Percentiles rank a stretch among this genome's conserved stretches.
Conservation (phyloP, 2,329 filamentous ascomycete species). For the Fusarium drepaniforme region DNA sequence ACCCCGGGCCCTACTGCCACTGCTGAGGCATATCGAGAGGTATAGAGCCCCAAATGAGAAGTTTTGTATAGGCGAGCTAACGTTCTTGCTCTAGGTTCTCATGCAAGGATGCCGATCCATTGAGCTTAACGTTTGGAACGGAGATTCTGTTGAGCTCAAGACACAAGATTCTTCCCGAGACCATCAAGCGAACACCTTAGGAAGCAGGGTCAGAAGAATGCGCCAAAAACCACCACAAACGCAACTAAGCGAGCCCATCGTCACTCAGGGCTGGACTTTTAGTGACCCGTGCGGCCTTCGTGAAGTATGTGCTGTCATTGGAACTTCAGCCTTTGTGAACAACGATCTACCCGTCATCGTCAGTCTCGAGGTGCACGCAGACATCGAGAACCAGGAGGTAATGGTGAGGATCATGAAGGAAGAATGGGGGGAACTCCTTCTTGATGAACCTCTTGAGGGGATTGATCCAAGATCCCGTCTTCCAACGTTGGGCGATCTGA, state of each 20-base stretch:
- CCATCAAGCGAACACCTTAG: neutral
- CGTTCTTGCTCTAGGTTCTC: constrained; percentile 58
- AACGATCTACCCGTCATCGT: constrained; percentile 88
- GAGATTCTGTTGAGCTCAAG: constrained; percentile 51
- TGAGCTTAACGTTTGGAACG: constrained; percentile 96
- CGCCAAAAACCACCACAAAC: too few relatives aligned
- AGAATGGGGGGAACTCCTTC: constrained; percentile 80
- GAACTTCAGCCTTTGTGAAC: constrained; percentile 79
- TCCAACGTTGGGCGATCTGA: constrained; percentile 77
- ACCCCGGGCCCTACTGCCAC: too few relatives aligned
- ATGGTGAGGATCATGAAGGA: constrained; percentile 97
- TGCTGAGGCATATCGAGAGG: too few relatives aligned
- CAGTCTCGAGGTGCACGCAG: constrained; percentile 90
- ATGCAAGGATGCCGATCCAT: constrained; percentile 85
- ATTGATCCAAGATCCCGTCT: constrained; percentile 63
- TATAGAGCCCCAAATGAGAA: neutral
- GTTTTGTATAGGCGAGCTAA: neutral
- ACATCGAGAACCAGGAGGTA: constrained; percentile 82
- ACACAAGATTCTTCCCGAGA: neutral
- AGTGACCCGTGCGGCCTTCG: constrained; percentile 87
- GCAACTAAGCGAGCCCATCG: constrained; percentile 79
- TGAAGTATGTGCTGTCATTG: constrained; percentile 84
- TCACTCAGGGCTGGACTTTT: constrained; percentile 85
- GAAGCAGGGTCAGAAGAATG: too few relatives aligned
- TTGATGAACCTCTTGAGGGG: constrained; percentile 59